Evolutionary conservation across 768 basidiomycete genomes (phyloP), one percentile per base, ranked within the genome.

Genomic region (Trametes punicea): DNA sequence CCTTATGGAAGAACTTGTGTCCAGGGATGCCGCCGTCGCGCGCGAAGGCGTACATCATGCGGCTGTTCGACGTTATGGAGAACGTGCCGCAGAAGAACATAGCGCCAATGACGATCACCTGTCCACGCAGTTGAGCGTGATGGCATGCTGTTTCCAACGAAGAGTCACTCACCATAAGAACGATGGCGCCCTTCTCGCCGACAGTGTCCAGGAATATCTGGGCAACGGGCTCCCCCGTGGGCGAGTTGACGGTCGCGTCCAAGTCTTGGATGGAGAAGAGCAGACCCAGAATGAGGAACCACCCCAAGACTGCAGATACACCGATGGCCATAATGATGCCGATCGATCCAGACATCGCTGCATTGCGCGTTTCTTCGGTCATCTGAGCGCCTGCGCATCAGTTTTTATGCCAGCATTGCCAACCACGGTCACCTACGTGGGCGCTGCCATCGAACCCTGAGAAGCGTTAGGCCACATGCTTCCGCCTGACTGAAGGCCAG

Each of bases 21-120:
- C 83, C 85, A 0, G 88, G 87, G 23, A 89, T 77, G 10, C 80
- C 87, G 0, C 87, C 84, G 66, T 92, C 89, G 33, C 89, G 79
- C 3, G 86, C 78, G 64, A 90, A 90, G 0, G 88, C 85, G 65
- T 83, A 92, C 84, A 87, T 88, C 88, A 90, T 90, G 0, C 89
- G 77, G 3, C 84, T 87, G 65, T 90, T 92, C 0, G 83, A 84
- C 0, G 88, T 89, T 46, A 92, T 71, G 0, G 87, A 88, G 71
- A 91, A 91, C 0, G 84, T 87, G 13, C 85, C 85, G 52, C 87
- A 88, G 65, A 85, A 84, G 68, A 82, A 87, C 85, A 90, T 87
- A 0, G 83, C 79, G 11, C 83, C 85, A 34, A 87, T 82, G 23
- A 86, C 77, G 39, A 88, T 81, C 13, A 84, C 77, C 81, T 83